phyloP scores from a whole-genome alignment of 495 filamentous ascomycete genomes.

The Penicillium silybi region DNA sequence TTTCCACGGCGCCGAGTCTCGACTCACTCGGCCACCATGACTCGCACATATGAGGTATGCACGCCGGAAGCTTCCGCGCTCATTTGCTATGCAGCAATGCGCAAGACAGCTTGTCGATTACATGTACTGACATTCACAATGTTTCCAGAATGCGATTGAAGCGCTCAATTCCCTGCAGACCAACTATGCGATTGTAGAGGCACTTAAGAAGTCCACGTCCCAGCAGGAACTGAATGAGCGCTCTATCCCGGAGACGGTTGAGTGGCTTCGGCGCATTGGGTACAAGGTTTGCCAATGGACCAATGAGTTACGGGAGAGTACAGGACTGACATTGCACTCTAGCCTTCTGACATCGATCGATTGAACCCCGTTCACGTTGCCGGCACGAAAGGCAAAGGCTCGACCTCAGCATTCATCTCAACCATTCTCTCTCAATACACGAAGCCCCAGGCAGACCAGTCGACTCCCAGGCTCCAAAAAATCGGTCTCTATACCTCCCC shows the following conservation, averaged over 20 bases:
- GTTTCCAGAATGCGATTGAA: slow-evolving; percentile 64
- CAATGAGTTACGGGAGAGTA: neutral
- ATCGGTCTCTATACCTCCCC: slow-evolving; percentile 87
- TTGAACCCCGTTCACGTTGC: slow-evolving; percentile 81
- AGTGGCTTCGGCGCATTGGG: slow-evolving; percentile 72
- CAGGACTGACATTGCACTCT: slow-evolving; percentile 10
- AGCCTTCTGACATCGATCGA: slow-evolving; percentile 71
- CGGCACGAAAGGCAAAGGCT: slow-evolving; percentile 91
- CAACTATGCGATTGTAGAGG: slow-evolving; percentile 74
- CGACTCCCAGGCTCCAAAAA: slow-evolving; percentile 43
- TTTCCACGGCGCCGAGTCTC: slow-evolving; percentile 28
- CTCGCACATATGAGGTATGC: slow-evolving; percentile 44
- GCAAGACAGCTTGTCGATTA: neutral
- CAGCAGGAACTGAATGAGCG: slow-evolving; percentile 62
- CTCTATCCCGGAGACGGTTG: slow-evolving; percentile 70
- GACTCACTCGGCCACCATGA: slow-evolving; percentile 30
- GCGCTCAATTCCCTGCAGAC: slow-evolving; percentile 88
- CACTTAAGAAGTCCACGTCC: slow-evolving; percentile 57
- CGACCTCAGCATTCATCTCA: slow-evolving; percentile 49
- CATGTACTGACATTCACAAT: slow-evolving; percentile 5
- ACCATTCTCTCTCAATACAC: slow-evolving; percentile 58
- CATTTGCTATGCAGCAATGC: neutral
- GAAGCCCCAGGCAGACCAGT: slow-evolving; percentile 27
- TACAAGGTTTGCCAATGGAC: slow-evolving; percentile 58
- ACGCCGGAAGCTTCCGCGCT: neutral